phyloP scores from a whole-genome alignment of 108 stramenopile species.

The Nitzschia sp. region DNA sequence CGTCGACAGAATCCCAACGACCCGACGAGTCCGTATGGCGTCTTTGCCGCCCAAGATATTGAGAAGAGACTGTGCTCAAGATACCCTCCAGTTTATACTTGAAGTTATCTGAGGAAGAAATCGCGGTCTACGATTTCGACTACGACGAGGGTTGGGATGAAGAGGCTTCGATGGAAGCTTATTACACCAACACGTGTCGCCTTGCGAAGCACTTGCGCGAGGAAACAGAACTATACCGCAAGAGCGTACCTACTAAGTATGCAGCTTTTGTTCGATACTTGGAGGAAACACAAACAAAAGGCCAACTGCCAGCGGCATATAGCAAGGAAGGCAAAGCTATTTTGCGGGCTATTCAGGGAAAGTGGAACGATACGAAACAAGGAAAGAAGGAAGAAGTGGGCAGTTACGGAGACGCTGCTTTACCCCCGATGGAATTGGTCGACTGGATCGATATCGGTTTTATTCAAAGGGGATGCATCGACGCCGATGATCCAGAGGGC shows the following conservation, averaged over 20 bases:
- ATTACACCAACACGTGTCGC: neutral
- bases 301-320: slow-evolving; percentile 48
- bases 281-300: slow-evolving; percentile 37
- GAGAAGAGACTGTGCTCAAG: too few relatives aligned
- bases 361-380: neutral
- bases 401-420: neutral
- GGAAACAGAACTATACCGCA: slow-evolving; percentile 24
- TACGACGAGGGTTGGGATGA: too few relatives aligned
- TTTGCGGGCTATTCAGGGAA: slow-evolving; percentile 29
- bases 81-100: too few relatives aligned
- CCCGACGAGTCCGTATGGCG: slow-evolving; percentile 16
- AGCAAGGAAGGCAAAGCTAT: slow-evolving; percentile 42
- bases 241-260: slow-evolving; percentile 24
- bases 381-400: too few relatives aligned
- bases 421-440: neutral
- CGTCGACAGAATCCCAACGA: slow-evolving; percentile 23
- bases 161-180: too few relatives aligned
- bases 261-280: slow-evolving; percentile 62
- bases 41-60: slow-evolving; percentile 40
- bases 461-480: neutral
- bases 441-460: slow-evolving; percentile 15
- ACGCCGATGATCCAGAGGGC: neutral
- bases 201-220: slow-evolving; percentile 2
- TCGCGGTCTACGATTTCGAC: too few relatives aligned
- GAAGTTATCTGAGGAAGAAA: too few relatives aligned